Base-by-base conservation (phyloP, 257 asterid species). In the Forsythia suspensa region DNA sequence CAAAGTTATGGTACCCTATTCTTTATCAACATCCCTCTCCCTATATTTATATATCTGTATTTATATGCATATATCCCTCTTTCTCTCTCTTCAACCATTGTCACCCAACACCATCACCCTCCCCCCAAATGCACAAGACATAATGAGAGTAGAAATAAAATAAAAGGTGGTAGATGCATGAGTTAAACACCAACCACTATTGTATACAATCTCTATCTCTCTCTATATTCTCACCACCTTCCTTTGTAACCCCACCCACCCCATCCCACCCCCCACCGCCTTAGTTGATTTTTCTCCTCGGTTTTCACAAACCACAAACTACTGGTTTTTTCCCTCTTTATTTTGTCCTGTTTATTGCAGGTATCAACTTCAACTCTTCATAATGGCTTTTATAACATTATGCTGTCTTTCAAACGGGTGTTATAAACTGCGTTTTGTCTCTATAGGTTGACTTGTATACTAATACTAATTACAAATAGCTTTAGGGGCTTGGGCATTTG, bases 161-260 rank as follows among this genome's bases (percentile, higher is more conserved):
- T 85, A 86, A 88, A 88, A 88, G 91, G 90, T 88, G 87, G 90
- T 88, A 88, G 91, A 86, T 88, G 92, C 92, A 88, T 88, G 92
- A 88, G 85, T 85, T 81, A 86, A 85, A 78, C 85, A 80, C 71
- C 94, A 76, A 77, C 85, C 81, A 75, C 87, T 61, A 76, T 73
- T 21, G 67, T 48, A 66, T 15, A 40, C 82, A 40, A 67, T 70
- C 78, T 52, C 71, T 36, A 70, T 72, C 66, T 44, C 79, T 46
- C 51, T 41, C 51, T 38, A 40, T 67, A 42, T 41, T 29, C 43
- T 78, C 82, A 71, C 82, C 84, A 78, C 85, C 80, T 63, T 78
- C 46, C 70, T 24, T 21, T 71, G 71, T 72, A 75, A 77, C 69
- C 76, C 65, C n/a, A 29, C 37, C 74, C 88, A 71, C 77, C 80